Evolutionary conservation across 371 early-diverging fungal genomes (phyloP).

Genomic region (Smittium mucronatum): DNA sequence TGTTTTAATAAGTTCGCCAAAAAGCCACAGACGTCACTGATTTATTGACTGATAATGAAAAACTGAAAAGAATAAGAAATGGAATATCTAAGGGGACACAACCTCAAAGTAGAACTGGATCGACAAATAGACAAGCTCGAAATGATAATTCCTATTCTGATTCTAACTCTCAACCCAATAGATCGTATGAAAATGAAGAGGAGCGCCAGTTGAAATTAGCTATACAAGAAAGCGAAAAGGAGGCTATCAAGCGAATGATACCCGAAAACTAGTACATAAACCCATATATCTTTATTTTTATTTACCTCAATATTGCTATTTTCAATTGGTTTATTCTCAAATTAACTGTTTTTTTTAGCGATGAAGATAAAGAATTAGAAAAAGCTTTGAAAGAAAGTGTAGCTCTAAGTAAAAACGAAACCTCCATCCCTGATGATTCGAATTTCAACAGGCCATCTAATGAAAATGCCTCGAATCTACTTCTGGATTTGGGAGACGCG

Average conservation of each 20-base stretch:
- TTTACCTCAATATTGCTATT: not conserved
- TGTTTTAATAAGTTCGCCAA: slow-evolving; percentile 61
- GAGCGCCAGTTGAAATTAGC: slow-evolving; percentile 71
- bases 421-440: not conserved
- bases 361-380: slow-evolving; percentile 7
- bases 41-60: slow-evolving; percentile 63
- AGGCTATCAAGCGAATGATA: slow-evolving; percentile 24
- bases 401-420: not conserved
- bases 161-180: not conserved
- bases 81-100: slow-evolving; percentile 16
- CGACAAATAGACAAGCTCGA: not conserved
- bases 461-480: not conserved
- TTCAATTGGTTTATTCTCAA: not conserved
- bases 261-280: slow-evolving; percentile 23
- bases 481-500: not conserved
- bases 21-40: slow-evolving; percentile 83
- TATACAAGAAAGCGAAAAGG: slow-evolving; percentile 65
- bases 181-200: slow-evolving; percentile 38
- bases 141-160: not conserved
- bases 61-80: slow-evolving; percentile 60
- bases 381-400: slow-evolving; percentile 11
- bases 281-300: not conserved
- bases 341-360: not conserved
- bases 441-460: not conserved
- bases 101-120: not conserved